A percentile compares a stretch with the other conserved stretches of the same genome.
Evolutionary conservation across 202 grass and related monocot genomes (phyloP).

Genomic region (Hordeum pubiflorum): DNA sequence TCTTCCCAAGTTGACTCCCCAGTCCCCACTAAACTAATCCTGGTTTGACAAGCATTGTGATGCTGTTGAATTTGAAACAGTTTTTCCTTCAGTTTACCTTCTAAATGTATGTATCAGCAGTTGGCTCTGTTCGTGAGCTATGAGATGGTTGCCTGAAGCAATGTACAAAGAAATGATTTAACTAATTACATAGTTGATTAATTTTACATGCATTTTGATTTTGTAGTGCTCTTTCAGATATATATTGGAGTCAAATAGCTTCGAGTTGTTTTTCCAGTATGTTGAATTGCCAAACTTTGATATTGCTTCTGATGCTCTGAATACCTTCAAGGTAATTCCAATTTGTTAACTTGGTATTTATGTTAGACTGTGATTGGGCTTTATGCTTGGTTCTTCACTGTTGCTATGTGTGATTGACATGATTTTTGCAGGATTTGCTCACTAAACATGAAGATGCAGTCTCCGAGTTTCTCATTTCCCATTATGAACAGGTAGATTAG

Average conservation of each 20-base stretch:
- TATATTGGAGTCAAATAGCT: conserved; percentile 92
- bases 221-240: conserved; percentile 98
- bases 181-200: conserved; percentile 22
- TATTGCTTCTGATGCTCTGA: conserved; percentile 98
- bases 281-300: conserved; percentile 98
- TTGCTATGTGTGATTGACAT: conserved; percentile 31
- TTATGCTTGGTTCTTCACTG: conserved; percentile 6
- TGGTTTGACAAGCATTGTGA: conserved; percentile 2
- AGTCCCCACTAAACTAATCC: not conserved
- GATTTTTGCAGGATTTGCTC: conserved; percentile 82
- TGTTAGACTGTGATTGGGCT: not conserved
- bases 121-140: conserved; percentile 7
- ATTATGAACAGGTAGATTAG: conserved; percentile 62
- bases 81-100: not conserved
- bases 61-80: not conserved
- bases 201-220: conserved; percentile 59
- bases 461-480: conserved; percentile 63
- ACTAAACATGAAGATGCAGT: conserved; percentile 86
- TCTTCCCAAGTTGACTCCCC: not conserved
- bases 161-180: not conserved
- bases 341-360: conserved; percentile 11
- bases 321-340: conserved; percentile 89
- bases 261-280: conserved; percentile 95
- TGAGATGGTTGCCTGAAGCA: conserved; percentile 7
- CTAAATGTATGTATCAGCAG: not conserved